Percentiles rank a stretch among this genome's conserved stretches.
Conservation (phyloP, 2,329 filamentous ascomycete species). For the Hyphodiscus sp. region DNA sequence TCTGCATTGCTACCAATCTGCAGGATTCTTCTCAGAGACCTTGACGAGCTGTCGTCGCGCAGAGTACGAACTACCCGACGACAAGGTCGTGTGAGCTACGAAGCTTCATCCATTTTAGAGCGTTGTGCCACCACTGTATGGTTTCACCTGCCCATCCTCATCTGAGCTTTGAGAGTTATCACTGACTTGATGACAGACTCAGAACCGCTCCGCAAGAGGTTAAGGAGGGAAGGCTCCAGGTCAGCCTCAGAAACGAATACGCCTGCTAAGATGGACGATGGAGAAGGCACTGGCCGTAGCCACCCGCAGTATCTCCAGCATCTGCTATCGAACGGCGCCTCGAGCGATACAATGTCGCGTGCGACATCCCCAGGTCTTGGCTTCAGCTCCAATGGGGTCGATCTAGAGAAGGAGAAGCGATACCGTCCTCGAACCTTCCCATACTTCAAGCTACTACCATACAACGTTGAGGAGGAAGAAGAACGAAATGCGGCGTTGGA, state of each 20-base stretch:
- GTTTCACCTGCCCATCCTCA: conserved; percentile 2
- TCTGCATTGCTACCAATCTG: not conserved
- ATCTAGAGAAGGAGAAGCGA: conserved; percentile 49
- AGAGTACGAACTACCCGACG: not conserved
- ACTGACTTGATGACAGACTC: conserved; percentile 10
- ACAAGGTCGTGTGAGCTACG: conserved; percentile 9
- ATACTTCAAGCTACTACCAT: conserved; percentile 87
- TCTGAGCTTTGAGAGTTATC: conserved; percentile 1
- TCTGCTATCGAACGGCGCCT: conserved; percentile 20
- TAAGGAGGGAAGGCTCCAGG: conserved; percentile 3
- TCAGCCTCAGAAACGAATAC: not conserved
- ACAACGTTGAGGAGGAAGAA: conserved; percentile 72
- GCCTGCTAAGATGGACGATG: conserved; percentile 24
- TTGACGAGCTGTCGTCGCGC: conserved; percentile 8
- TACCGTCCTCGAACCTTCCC: conserved; percentile 87
- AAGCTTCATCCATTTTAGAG: conserved; percentile 3
- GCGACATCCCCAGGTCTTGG: conserved; percentile 75
- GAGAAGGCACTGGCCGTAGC: conserved; percentile 23
- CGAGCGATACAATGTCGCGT: conserved; percentile 67
- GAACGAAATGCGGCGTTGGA: conserved; percentile 73
- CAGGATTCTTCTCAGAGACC: conserved; percentile 1
- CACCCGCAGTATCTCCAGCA: conserved; percentile 25
- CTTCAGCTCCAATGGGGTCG: conserved; percentile 41
- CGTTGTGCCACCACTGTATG: conserved; percentile 13
- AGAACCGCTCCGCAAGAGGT: conserved; percentile 9